Evolutionary conservation across 2,329 filamentous ascomycete genomes (phyloP).

Genomic region (Aspergillus aculeatus): DNA sequence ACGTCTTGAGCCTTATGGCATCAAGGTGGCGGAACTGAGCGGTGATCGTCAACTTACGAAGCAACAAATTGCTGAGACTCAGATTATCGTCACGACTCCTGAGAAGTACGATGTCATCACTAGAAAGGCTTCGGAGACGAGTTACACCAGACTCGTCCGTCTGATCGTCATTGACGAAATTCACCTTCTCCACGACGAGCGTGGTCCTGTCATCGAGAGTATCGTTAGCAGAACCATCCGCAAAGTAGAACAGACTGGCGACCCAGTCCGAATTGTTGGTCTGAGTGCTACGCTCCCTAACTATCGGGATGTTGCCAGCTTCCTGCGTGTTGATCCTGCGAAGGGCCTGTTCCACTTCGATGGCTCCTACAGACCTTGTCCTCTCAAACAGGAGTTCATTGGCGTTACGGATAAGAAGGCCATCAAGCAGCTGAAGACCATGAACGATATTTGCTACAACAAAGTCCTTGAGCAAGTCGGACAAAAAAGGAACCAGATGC

Average conservation of each 20-base stretch:
- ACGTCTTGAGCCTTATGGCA: constrained; percentile 83
- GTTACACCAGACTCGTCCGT: constrained; percentile 95
- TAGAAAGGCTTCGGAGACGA: constrained; percentile 92
- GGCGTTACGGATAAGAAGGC: constrained; percentile 97
- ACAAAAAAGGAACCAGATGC: constrained; percentile 90
- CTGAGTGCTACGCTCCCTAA: constrained; percentile 95
- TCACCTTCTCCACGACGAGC: constrained; percentile 93
- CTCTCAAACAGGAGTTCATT: constrained; percentile 93
- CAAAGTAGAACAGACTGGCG: constrained; percentile 88
- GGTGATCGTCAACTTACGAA: constrained; percentile 98
- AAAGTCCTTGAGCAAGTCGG: constrained; percentile 97
- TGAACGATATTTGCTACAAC: constrained; percentile 98
- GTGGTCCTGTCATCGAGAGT: constrained; percentile 93
- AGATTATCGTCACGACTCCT: constrained; percentile 96
- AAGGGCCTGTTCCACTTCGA: constrained; percentile 97
- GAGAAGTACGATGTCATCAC: constrained; percentile 99
- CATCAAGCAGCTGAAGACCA: constrained; percentile 97
- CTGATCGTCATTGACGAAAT: constrained; percentile 98
- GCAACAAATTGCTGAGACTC: constrained; percentile 95
- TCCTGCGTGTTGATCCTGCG: constrained; percentile 80
- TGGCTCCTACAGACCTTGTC: constrained; percentile 88
- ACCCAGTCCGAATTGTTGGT: constrained; percentile 86
- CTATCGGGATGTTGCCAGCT: constrained; percentile 92
- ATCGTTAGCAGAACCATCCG: constrained; percentile 94
- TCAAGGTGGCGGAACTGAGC: constrained; percentile 91